phyloP scores from a whole-genome alignment of 345 rosid species.

The Microthlaspi erraticum region DNA sequence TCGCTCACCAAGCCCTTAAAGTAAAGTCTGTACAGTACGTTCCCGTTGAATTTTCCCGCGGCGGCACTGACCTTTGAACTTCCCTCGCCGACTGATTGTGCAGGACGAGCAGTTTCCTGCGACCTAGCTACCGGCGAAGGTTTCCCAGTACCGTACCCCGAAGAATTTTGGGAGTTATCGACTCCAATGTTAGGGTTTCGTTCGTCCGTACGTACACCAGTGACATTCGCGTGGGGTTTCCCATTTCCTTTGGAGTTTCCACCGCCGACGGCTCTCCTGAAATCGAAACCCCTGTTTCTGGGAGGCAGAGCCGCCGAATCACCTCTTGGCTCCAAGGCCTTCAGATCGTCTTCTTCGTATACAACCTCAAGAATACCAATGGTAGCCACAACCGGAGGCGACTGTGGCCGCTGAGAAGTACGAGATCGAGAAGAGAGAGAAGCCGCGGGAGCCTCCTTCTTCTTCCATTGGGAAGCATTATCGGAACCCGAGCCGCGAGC shows the following conservation, averaged over 20 bases:
- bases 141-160: neutral
- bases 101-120: neutral
- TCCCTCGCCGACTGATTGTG: conserved; percentile 45
- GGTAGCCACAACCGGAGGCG: conserved; percentile 19
- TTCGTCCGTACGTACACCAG: conserved; percentile 12
- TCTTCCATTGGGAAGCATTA: conserved; percentile 58
- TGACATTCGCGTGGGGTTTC: neutral
- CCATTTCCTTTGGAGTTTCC: conserved; percentile 46
- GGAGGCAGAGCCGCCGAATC: conserved; percentile 51
- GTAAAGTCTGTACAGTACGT: conserved; percentile 41
- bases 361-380: no score
- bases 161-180: neutral
- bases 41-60: conserved; percentile 3
- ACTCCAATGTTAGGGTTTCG: conserved; percentile 12
- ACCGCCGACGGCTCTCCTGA: conserved; percentile 46
- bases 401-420: conserved; percentile 25
- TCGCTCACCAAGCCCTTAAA: conserved; percentile 55
- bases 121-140: conserved; percentile 1
- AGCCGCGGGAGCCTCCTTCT: conserved; percentile 54
- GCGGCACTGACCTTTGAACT: conserved; percentile 52
- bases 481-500: conserved; percentile 49
- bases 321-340: conserved; percentile 40
- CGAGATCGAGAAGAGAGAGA: conserved; percentile 42
- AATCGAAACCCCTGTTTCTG: conserved; percentile 47
- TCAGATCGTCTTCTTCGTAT: conserved; percentile 44